Evolutionary conservation across 73 alveolate species (phyloP).

Genomic region (Paramecium caudatum): DNA sequence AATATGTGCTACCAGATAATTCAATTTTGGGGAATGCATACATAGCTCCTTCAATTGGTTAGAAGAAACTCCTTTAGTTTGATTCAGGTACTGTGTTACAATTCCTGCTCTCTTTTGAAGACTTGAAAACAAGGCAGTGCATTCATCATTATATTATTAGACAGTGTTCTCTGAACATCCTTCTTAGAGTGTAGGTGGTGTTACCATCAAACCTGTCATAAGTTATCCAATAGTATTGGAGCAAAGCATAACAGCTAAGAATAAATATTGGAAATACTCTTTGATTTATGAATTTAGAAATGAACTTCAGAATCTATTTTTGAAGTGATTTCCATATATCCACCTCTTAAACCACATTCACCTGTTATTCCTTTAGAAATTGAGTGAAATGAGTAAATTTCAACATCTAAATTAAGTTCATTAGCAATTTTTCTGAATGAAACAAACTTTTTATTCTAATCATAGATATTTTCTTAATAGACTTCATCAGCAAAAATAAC

Average conservation of each 20-base stretch:
- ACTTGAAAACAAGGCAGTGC: constrained; percentile 76
- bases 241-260: constrained; percentile 84
- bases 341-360: constrained; percentile 98
- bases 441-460: constrained; percentile 81
- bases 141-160: constrained; percentile 79
- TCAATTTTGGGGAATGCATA: constrained; percentile 90
- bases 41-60: constrained; percentile 92
- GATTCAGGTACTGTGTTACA: constrained; percentile 79
- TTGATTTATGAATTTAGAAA: constrained; percentile 84
- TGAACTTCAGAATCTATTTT: constrained; percentile 82
- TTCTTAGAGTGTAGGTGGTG: constrained; percentile 82
- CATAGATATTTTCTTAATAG: constrained; percentile 96
- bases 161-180: constrained; percentile 81
- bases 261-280: constrained; percentile 15
- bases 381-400: constrained; percentile 86
- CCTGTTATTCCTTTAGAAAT: constrained; percentile 94
- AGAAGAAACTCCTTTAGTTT: constrained; percentile 82
- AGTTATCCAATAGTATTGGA: constrained; percentile 91
- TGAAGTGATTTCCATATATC: constrained; percentile 83
- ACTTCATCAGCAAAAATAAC: constrained; percentile 98
- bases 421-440: constrained; percentile 87
- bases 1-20: constrained; percentile 71
- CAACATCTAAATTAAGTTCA: constrained; percentile 84
- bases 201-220: constrained; percentile 82
- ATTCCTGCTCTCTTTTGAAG: constrained; percentile 81